These are phyloP conservation scores for Vanrija pseudolonga DNA, from an alignment of 1,284 basidiomycete genomes.

Conservation along the genomic window DNA sequence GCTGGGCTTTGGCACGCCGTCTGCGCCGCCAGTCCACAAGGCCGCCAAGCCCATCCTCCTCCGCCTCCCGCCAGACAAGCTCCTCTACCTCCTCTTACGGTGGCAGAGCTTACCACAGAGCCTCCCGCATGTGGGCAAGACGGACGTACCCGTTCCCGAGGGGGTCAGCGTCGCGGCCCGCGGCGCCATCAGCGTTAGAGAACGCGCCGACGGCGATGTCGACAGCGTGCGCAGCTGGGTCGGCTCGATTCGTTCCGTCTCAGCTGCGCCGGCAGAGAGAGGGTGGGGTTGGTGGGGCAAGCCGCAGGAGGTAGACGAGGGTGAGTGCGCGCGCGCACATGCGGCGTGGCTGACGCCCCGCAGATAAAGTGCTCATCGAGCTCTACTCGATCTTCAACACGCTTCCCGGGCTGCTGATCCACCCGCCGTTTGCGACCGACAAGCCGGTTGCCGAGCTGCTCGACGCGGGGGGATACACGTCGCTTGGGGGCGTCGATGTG, in stretches of 20 bases:
- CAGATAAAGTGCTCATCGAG: slow-evolving; percentile 40
- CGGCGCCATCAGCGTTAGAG: slow-evolving; percentile 20
- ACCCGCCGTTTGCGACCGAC: slow-evolving; percentile 43
- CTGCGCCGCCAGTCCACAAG: slow-evolving; percentile 2
- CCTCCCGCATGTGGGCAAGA: slow-evolving; percentile 41
- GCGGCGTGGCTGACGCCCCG: slow-evolving; percentile 1
- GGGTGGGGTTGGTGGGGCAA: slow-evolving; percentile 34
- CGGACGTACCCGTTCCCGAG: slow-evolving; percentile 42
- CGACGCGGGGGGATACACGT: slow-evolving; percentile 46
- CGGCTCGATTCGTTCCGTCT: slow-evolving; percentile 44
- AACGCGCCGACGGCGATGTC: slow-evolving; percentile 40
- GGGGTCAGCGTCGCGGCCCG: slow-evolving; percentile 34
- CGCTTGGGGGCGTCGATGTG: slow-evolving; percentile 45
- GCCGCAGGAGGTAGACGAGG: slow-evolving; percentile 39
- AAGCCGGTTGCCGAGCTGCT: slow-evolving; percentile 42
- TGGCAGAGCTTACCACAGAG: slow-evolving; percentile 42
- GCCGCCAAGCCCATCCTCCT: slow-evolving; percentile 40
- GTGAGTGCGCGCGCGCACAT: slow-evolving; percentile 26
- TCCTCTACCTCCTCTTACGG: slow-evolving; percentile 44
- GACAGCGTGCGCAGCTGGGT: slow-evolving; percentile 47
- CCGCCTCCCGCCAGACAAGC: slow-evolving; percentile 44
- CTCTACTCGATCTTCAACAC: slow-evolving; percentile 46
- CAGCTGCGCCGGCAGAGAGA: slow-evolving; percentile 13
- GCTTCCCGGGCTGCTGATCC: slow-evolving; percentile 44
- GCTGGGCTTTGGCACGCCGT: slow-evolving; percentile 38